A percentile compares a stretch with the other conserved stretches of the same genome.
phyloP scores from a whole-genome alignment of 768 basidiomycete genomes.

The Termitomyces sp. region DNA sequence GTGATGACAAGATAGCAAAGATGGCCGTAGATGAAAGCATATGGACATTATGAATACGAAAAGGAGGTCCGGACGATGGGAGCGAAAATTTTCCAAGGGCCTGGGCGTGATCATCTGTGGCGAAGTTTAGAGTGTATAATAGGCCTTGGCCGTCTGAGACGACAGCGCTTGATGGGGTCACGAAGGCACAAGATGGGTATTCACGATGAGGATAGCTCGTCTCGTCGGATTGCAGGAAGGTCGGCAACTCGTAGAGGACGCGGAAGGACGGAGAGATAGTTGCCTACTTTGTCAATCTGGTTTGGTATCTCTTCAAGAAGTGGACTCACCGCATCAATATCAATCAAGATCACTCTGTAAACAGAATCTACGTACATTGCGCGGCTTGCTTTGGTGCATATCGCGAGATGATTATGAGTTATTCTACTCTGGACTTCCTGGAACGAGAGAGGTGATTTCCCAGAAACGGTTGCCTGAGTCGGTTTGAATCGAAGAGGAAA shows the following conservation, averaged over 20 bases:
- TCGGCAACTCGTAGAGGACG: constrained; percentile 55
- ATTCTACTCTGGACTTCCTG: constrained; percentile 82
- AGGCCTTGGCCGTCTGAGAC: constrained; percentile 69
- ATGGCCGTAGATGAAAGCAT: not conserved
- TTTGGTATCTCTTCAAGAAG: constrained; percentile 1
- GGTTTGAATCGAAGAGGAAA: constrained; percentile 49
- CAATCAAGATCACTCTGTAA: constrained; percentile 54
- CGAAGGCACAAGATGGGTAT: constrained; percentile 67
- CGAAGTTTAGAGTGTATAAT: constrained; percentile 53
- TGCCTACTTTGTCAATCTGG: constrained; percentile 37
- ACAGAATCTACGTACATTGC: constrained; percentile 67
- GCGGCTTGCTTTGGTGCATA: constrained; percentile 36
- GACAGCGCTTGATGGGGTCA: constrained; percentile 42
- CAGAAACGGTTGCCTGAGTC: constrained; percentile 57
- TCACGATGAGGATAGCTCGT: constrained; percentile 45
- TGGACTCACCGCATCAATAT: constrained; percentile 50
- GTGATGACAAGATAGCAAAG: constrained; percentile 5
- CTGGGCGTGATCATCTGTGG: constrained; percentile 29
- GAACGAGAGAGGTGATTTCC: constrained; percentile 59
- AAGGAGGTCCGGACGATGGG: constrained; percentile 31
- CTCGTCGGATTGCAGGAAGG: constrained; percentile 36
- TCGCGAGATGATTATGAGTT: constrained; percentile 72
- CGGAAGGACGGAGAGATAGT: constrained; percentile 44
- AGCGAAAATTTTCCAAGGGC: constrained; percentile 52
- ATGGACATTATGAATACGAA: constrained; percentile 22